Conservation (phyloP, 2,329 filamentous ascomycete genomes). For the Cordyceps farinosa region DNA sequence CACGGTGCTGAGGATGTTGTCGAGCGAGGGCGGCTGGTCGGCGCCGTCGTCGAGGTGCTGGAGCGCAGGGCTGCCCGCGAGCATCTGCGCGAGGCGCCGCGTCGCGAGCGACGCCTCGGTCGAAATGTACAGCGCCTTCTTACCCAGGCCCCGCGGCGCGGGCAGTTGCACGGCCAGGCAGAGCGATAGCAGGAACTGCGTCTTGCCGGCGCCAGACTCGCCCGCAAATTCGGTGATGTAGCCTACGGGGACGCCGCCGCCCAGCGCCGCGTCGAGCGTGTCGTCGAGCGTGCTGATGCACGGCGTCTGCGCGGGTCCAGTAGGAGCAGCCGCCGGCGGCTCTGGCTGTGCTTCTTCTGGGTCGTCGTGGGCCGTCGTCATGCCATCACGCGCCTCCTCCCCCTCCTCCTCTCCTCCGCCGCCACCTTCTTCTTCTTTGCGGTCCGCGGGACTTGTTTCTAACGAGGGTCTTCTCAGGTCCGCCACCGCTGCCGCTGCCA, state of each 20-base stretch:
- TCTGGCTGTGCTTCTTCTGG: not conserved
- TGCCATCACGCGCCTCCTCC: not conserved
- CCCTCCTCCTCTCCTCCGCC: too few relatives aligned
- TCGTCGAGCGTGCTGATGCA: constrained; percentile 79
- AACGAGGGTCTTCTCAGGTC: not conserved
- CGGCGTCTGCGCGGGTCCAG: constrained; percentile 22
- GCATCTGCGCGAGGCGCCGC: constrained; percentile 73
- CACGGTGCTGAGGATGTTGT: constrained; percentile 73
- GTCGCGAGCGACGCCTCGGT: constrained; percentile 87
- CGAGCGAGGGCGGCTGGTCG: constrained; percentile 56
- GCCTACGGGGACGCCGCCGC: constrained; percentile 76
- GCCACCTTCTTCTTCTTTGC: not conserved
- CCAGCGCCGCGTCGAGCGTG: constrained; percentile 64
- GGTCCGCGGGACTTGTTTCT: not conserved
- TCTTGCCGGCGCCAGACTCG: constrained; percentile 93
- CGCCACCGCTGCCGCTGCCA: not conserved
- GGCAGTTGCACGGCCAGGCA: constrained; percentile 82
- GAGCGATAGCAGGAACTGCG: constrained; percentile 83
- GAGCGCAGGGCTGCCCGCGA: constrained; percentile 63
- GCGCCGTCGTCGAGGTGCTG: constrained; percentile 26
- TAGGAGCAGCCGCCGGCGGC: not conserved
- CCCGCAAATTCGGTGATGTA: constrained; percentile 87
- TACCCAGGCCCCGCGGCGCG: constrained; percentile 64
- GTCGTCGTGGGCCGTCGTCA: not conserved
- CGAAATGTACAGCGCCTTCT: constrained; percentile 85